phyloP scores from a whole-genome alignment of 768 basidiomycete species.

The Panellus pusillus region DNA sequence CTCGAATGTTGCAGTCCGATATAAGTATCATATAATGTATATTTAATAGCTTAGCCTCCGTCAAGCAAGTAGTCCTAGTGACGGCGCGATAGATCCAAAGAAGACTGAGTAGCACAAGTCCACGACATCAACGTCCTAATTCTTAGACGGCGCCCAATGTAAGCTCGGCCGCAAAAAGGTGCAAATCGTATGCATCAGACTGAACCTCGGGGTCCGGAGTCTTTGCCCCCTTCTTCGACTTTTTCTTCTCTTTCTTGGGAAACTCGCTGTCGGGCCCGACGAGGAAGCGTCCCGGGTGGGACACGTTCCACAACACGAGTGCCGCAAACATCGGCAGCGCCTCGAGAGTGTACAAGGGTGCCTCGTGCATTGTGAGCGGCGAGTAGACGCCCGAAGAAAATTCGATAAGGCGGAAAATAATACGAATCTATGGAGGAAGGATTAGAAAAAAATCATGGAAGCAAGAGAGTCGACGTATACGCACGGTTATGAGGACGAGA shows the following conservation, averaged over 20 bases:
- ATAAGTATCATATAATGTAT: too few relatives aligned
- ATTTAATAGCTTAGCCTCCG: too few relatives aligned
- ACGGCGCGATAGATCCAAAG: too few relatives aligned
- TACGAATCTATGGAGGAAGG: conserved; percentile 14
- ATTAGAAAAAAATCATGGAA: background rate
- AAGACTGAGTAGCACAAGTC: too few relatives aligned
- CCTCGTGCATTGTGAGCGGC: conserved; percentile 20
- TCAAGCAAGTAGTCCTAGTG: too few relatives aligned
- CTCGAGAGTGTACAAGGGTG: conserved; percentile 24
- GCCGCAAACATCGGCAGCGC: conserved; percentile 26
- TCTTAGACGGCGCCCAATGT: too few relatives aligned
- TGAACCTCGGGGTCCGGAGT: too few relatives aligned
- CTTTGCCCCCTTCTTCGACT: background rate
- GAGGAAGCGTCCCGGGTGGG: conserved; percentile 23
- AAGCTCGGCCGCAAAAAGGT: too few relatives aligned
- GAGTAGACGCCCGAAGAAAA: conserved; percentile 22
- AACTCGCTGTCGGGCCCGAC: conserved; percentile 25
- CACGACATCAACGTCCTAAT: too few relatives aligned
- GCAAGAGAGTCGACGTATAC: background rate
- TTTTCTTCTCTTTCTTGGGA: conserved; percentile 16
- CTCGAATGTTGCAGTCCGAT: too few relatives aligned
- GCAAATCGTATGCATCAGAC: too few relatives aligned
- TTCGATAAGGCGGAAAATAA: conserved; percentile 26
- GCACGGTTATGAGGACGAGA: conserved; percentile 25
- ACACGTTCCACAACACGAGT: conserved; percentile 19